A percentile compares a stretch with the other conserved stretches of the same genome.
These are phyloP conservation scores for Trametes sanguinea DNA, from an alignment of 768 basidiomycete genomes.

Conservation along the genomic window DNA sequence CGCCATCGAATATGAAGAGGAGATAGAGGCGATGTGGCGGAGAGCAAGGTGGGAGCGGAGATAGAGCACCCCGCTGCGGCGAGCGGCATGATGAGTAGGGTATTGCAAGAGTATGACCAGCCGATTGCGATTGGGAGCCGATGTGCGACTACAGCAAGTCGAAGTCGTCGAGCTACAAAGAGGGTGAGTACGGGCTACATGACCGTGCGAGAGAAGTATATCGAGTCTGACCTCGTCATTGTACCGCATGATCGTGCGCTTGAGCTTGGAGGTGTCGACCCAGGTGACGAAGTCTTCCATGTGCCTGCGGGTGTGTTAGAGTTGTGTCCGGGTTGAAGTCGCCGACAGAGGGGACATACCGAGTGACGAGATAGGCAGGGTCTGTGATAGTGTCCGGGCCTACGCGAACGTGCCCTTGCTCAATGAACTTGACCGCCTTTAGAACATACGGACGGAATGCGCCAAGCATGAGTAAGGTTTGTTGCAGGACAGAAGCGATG, in stretches of 20 bases:
- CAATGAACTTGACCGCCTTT: constrained; percentile 95
- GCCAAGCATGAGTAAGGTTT: not conserved
- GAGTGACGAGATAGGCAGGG: constrained; percentile 92
- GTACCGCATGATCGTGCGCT: constrained; percentile 93
- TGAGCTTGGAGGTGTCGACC: constrained; percentile 97
- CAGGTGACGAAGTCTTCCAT: constrained; percentile 99
- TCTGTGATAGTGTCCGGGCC: constrained; percentile 96
- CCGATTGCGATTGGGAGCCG: no score
- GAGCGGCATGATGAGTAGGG: not conserved
- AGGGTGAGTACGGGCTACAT: not conserved
- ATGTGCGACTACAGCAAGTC: constrained; percentile 61
- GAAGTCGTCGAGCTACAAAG: constrained; percentile 84
- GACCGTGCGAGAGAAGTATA: not conserved
- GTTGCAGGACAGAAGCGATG: constrained; percentile 2
- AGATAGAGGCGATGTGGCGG: no score
- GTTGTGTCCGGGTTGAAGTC: not conserved
- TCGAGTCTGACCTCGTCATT: constrained; percentile 79
- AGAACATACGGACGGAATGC: not conserved
- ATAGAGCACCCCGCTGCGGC: no score
- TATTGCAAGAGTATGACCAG: not conserved
- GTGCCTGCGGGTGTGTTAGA: constrained; percentile 50
- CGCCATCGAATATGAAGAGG: no score
- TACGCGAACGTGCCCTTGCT: constrained; percentile 97
- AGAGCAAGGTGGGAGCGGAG: no score
- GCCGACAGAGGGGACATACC: constrained; percentile 44